Percentiles rank a stretch among this genome's conserved stretches.
These are phyloP conservation scores for Polychytrium aggregatum DNA, from an alignment of 192 early-diverging fungal genomes.

Conservation along the genomic window DNA sequence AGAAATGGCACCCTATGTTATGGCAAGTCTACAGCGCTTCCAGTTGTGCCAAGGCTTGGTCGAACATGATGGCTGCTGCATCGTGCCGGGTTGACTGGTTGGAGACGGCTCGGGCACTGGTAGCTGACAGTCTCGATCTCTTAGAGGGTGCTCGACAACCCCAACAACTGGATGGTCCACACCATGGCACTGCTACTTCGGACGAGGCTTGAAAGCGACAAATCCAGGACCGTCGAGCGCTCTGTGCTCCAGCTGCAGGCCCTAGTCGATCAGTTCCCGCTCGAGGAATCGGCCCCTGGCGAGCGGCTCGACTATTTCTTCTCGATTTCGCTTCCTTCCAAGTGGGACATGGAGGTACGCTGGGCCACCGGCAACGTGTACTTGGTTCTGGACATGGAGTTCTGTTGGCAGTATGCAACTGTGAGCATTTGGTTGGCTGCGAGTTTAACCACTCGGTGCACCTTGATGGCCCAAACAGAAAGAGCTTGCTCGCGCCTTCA, in stretches of 20 bases:
- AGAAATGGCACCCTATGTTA: constrained; percentile 91
- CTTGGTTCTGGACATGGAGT: no score
- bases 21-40: constrained; percentile 17
- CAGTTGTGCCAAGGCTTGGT: no score
- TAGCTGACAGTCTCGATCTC: background rate
- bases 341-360: constrained; percentile 85
- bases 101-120: no score
- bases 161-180: constrained; percentile 97
- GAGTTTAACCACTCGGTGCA: no score
- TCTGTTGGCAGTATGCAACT: no score
- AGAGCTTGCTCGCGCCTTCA: constrained; percentile 76
- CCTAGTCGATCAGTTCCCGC: constrained; percentile 83
- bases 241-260: constrained; percentile 84
- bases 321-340: constrained; percentile 68
- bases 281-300: constrained; percentile 51
- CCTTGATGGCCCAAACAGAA: no score
- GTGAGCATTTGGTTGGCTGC: no score
- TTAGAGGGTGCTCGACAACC: constrained; percentile 73
- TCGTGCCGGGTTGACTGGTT: no score
- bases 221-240: constrained; percentile 82
- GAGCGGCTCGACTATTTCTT: constrained; percentile 78
- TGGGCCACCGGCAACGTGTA: no score
- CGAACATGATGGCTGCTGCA: no score
- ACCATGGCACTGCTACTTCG: constrained; percentile 89
- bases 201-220: constrained; percentile 76